These are phyloP conservation scores for Leishmania braziliensis DNA, from an alignment of 208 protist species.

Conservation along the genomic window DNA sequence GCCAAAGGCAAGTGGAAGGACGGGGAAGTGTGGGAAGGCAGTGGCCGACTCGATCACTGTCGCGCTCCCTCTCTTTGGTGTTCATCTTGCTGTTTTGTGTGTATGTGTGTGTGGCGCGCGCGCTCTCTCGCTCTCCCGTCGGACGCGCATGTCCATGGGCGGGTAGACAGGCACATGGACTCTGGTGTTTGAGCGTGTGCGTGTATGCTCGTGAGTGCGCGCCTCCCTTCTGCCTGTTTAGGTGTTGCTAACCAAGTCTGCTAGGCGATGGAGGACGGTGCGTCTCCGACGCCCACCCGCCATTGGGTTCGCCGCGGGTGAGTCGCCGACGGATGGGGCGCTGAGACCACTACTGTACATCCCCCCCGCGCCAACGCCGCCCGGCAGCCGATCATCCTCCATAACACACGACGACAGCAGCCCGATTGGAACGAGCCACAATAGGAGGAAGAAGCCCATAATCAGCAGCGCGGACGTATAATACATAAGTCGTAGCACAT, in stretches of 20 bases:
- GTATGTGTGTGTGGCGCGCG: neutral
- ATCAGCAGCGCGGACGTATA: conserved; percentile 28
- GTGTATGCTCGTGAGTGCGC: conserved; percentile 6
- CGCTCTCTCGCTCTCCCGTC: too few relatives aligned
- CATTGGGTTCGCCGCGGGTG: neutral
- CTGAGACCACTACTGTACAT: neutral
- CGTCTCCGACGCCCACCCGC: conserved; percentile 13
- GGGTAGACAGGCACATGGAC: neutral
- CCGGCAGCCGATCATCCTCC: conserved; percentile 60
- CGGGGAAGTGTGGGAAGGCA: too few relatives aligned
- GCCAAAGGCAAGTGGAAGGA: too few relatives aligned
- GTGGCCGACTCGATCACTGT: too few relatives aligned
- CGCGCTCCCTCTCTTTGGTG: neutral
- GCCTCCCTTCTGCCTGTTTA: neutral
- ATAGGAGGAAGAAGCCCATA: conserved; percentile 53
- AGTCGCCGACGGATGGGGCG: neutral
- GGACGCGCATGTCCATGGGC: neutral
- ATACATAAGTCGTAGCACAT: conserved; percentile 36
- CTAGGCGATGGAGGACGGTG: conserved; percentile 30
- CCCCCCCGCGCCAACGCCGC: conserved; percentile 11
- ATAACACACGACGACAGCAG: conserved; percentile 48
- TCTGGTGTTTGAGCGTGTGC: neutral
- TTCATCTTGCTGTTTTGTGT: neutral
- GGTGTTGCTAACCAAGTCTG: conserved; percentile 18
- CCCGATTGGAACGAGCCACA: conserved; percentile 63